phyloP scores from a whole-genome alignment of 257 asterid genomes.

The Lithospermum erythrorhizon region DNA sequence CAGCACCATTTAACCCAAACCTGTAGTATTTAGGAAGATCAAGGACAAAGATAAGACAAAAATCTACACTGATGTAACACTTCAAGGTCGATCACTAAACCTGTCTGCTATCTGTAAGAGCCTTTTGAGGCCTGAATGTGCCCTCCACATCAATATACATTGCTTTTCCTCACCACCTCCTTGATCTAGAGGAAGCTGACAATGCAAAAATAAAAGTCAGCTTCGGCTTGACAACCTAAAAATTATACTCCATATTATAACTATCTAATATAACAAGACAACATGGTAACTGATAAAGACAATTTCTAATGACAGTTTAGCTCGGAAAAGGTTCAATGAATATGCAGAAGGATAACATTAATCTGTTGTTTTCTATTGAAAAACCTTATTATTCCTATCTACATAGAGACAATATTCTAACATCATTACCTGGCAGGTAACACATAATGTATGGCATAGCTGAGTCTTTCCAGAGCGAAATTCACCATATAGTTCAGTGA shows the following conservation, averaged over 20 bases:
- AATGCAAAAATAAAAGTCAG: not conserved
- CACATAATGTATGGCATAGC: conserved; percentile 88
- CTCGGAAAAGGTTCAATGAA: too few relatives aligned
- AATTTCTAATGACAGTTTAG: too few relatives aligned
- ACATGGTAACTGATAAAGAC: too few relatives aligned
- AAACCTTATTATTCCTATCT: not conserved
- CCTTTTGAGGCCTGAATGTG: conserved; percentile 93
- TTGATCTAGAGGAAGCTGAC: conserved; percentile 89
- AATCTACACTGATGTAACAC: not conserved
- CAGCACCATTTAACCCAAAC: conserved; percentile 87
- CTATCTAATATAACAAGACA: too few relatives aligned
- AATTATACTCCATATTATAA: too few relatives aligned
- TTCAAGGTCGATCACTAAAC: conserved; percentile 22
- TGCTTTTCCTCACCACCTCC: conserved; percentile 99
- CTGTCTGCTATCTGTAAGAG: conserved; percentile 92
- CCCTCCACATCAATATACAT: conserved; percentile 98
- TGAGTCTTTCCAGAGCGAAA: conserved; percentile 96
- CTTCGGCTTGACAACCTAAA: too few relatives aligned
- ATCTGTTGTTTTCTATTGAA: not conserved
- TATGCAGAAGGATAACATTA: not conserved
- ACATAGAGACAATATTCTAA: not conserved
- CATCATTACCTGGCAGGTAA: conserved; percentile 73
- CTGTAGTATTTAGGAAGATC: conserved; percentile 27
- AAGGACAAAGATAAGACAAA: conserved; percentile 5
- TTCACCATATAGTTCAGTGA: conserved; percentile 86